These are phyloP conservation scores for Fusarium nisikadoi DNA, from an alignment of 2,329 filamentous ascomycete genomes.

Conservation along the genomic window DNA sequence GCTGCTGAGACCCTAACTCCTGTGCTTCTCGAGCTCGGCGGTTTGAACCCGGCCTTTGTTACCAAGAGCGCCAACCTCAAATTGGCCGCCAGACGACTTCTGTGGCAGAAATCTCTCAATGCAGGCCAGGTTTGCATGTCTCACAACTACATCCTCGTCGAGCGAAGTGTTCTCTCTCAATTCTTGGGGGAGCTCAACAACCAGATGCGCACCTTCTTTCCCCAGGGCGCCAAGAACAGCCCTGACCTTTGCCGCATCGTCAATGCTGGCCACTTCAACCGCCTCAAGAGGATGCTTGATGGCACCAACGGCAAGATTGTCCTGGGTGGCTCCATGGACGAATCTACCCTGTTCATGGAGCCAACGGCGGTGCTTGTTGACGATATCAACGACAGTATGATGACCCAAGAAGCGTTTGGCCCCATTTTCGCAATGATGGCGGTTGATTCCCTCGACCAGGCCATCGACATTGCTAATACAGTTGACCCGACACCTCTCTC, in stretches of 20 bases:
- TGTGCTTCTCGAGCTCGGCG: slow-evolving; percentile 88
- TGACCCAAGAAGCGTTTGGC: slow-evolving; percentile 89
- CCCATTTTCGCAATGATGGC: slow-evolving; percentile 88
- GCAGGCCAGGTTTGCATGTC: slow-evolving; percentile 92
- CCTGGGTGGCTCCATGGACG: slow-evolving; percentile 85
- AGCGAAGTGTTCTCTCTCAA: slow-evolving; percentile 74
- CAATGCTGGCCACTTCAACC: slow-evolving; percentile 80
- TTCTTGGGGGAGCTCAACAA: slow-evolving; percentile 81
- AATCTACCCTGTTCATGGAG: slow-evolving; percentile 84
- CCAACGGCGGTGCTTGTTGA: slow-evolving; percentile 91
- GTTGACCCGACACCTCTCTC: slow-evolving; percentile 86
- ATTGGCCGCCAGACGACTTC: slow-evolving; percentile 82
- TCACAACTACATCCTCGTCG: slow-evolving; percentile 91
- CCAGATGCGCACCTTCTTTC: slow-evolving; percentile 81
- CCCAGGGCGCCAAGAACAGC: slow-evolving; percentile 80
- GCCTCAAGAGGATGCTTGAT: slow-evolving; percentile 93
- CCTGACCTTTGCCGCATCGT: slow-evolving; percentile 83
- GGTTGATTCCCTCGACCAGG: slow-evolving; percentile 83
- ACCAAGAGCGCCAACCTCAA: slow-evolving; percentile 83
- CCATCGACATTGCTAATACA: slow-evolving; percentile 82
- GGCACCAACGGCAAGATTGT: slow-evolving; percentile 84
- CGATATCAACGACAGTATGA: slow-evolving; percentile 76
- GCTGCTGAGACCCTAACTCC: slow-evolving; percentile 91
- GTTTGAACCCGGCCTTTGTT: slow-evolving; percentile 90
- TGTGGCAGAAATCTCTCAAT: slow-evolving; percentile 90